Evolutionary conservation across 768 basidiomycete species (phyloP).

Genomic region (Boletus tomentosulus): DNA sequence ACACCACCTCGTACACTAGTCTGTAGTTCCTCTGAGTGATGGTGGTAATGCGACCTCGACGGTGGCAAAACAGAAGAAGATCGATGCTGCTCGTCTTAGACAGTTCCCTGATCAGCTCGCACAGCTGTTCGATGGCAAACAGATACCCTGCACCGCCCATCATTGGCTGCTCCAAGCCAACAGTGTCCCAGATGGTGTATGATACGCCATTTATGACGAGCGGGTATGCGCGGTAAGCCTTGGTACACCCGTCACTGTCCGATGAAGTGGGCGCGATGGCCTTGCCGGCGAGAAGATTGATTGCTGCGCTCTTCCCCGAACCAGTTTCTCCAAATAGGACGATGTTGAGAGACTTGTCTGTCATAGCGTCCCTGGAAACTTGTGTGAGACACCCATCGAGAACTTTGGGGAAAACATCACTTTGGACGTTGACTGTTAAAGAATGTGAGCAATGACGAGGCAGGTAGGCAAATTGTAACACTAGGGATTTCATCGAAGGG

Average conservation of each 20-base stretch:
- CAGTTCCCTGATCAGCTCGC: not conserved
- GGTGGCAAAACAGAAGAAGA: conserved; percentile 1
- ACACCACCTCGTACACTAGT: not conserved
- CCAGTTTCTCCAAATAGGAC: conserved; percentile 1
- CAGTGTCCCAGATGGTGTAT: conserved; percentile 1
- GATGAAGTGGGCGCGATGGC: not conserved
- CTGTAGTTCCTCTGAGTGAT: not conserved
- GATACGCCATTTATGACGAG: not conserved
- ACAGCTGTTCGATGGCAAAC: not conserved
- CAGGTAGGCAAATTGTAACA: no score
- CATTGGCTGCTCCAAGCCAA: conserved; percentile 1
- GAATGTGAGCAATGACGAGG: not conserved
- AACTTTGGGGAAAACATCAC: not conserved
- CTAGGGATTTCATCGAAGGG: no score
- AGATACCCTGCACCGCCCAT: not conserved
- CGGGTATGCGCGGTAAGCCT: not conserved
- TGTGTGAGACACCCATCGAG: not conserved
- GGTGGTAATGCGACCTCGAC: not conserved
- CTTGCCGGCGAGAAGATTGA: not conserved
- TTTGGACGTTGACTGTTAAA: not conserved
- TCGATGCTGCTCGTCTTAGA: not conserved
- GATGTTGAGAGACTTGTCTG: not conserved
- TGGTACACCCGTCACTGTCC: conserved; percentile 1
- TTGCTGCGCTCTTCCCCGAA: conserved; percentile 1
- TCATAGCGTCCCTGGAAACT: not conserved